Base-by-base conservation (phyloP, 2,329 filamentous ascomycete species). In the Coniosporium tulheliwenetii region DNA sequence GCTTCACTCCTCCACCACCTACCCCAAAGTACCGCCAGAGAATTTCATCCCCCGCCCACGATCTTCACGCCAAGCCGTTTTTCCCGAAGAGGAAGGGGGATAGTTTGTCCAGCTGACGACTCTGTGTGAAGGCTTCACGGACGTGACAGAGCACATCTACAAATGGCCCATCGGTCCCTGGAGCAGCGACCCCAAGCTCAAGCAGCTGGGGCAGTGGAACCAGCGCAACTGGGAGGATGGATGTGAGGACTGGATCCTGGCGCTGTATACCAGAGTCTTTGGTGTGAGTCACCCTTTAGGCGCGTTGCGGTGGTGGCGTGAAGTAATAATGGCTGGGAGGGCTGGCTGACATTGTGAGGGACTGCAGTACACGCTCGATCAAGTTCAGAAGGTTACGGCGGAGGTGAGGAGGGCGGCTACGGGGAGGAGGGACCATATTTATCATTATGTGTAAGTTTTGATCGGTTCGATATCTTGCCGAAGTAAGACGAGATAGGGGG, bases 81-180 rank as follows among this genome's bases (percentile, higher is more conserved):
- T 48, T 8, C 49, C 52, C 14, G 46, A 47, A 4, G 36, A 44
- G 14, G 32, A 31, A 8, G 39, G 43, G 16, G 34, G 48, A 8
- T 39, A n/a, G 14, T 5, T 26, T 7, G 19, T 26, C 19, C 19
- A 7, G 19, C 19, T 26, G 19, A 26, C 19, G 19, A 26, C 3
- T 26, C 19, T 7, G 19, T 26, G 19, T 14, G 63, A 36, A 53
- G 67, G 67, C 2, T 70, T 70, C 46, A 59, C 58, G 4, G 60
- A 68, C 44, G 58, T 70, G 1, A 55, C 60, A 8, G 61, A 66
- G 48, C 50, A 50, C 42, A 49, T 49, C 31, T 64, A 56, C 47
- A 61, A 62, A 40, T 59, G 61, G 54, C 63, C 65, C 0, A 50
- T 66, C 12, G 61, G 61, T 2, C 53, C 57, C 8, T 67, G 64